phyloP scores from a whole-genome alignment of 2,329 filamentous ascomycete genomes.

The Penicillium sp. region DNA sequence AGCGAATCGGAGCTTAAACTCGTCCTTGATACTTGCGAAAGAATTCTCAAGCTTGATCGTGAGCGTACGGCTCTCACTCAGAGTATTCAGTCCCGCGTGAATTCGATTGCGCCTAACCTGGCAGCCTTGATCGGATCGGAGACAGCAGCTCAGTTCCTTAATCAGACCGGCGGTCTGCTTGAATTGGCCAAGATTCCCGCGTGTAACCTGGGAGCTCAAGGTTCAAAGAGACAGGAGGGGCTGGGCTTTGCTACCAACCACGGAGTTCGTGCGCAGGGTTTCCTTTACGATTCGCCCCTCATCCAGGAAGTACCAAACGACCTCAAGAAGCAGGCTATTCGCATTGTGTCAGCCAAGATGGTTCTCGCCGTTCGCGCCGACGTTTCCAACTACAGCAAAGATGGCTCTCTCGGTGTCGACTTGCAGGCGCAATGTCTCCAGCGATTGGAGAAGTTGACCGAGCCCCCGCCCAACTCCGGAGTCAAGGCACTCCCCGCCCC shows the following conservation, averaged over 20 bases:
- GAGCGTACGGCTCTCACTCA: slow-evolving; percentile 85
- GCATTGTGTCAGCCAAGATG: slow-evolving; percentile 89
- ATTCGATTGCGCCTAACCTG: slow-evolving; percentile 89
- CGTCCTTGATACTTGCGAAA: slow-evolving; percentile 76
- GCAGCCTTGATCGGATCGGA: slow-evolving; percentile 87
- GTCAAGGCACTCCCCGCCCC: slow-evolving; percentile 82
- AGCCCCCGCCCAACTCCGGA: slow-evolving; percentile 86
- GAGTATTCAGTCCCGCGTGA: slow-evolving; percentile 97
- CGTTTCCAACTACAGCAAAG: slow-evolving; percentile 73
- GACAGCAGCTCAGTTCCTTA: slow-evolving; percentile 93
- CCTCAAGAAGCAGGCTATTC: slow-evolving; percentile 88
- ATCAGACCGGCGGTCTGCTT: slow-evolving; percentile 83
- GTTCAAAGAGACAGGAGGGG: slow-evolving; percentile 79
- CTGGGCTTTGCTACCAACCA: slow-evolving; percentile 89
- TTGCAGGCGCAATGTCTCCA: slow-evolving; percentile 80
- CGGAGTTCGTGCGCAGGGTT: slow-evolving; percentile 86
- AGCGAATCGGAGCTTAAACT: slow-evolving; percentile 69
- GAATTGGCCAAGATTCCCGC: slow-evolving; percentile 88
- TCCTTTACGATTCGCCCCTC: slow-evolving; percentile 86
- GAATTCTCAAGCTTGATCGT: slow-evolving; percentile 81
- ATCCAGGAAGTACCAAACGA: slow-evolving; percentile 82
- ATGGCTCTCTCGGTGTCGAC: slow-evolving; percentile 79
- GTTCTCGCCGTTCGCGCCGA: slow-evolving; percentile 92
- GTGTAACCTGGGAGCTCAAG: slow-evolving; percentile 87
- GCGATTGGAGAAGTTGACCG: slow-evolving; percentile 86